phyloP scores from a whole-genome alignment of 305 asterid genomes.

The Withania somnifera region DNA sequence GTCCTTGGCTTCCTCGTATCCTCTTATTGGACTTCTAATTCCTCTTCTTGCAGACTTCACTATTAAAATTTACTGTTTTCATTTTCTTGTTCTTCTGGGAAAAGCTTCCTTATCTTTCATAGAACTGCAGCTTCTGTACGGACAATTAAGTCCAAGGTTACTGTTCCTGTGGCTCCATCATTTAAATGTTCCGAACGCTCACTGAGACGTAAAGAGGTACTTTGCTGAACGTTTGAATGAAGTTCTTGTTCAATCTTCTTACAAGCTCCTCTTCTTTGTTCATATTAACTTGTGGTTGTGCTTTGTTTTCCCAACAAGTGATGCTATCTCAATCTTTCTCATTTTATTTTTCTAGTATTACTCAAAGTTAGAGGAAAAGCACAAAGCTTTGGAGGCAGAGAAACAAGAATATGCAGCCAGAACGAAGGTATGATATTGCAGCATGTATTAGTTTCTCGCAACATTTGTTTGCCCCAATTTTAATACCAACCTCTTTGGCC shows the following conservation, averaged over 20 bases:
- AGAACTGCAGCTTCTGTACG: constrained; percentile 62
- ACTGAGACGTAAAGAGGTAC: constrained; percentile 78
- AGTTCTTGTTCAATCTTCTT: constrained; percentile 4
- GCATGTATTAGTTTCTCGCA: neutral
- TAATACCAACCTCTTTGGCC: neutral
- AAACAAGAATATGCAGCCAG: constrained; percentile 61
- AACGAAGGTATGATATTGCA: constrained; percentile 39
- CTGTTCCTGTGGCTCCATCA: constrained; percentile 70
- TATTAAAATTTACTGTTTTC: neutral
- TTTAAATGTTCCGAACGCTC: constrained; percentile 53
- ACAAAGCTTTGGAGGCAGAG: constrained; percentile 83
- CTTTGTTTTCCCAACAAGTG: neutral
- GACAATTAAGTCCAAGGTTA: constrained; percentile 40
- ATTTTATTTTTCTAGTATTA: constrained; percentile 37
- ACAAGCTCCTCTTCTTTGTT: neutral
- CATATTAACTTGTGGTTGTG: neutral
- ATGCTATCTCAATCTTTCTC: neutral
- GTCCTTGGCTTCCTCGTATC: constrained; percentile 76
- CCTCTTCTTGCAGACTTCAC: neutral
- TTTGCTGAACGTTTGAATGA: constrained; percentile 1
- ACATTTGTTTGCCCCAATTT: neutral
- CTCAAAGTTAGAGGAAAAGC: constrained; percentile 73
- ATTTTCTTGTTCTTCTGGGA: constrained; percentile 1
- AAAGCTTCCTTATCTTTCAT: constrained; percentile 28
- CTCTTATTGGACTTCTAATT: constrained; percentile 14